Conservation (phyloP, 2,329 filamentous ascomycete genomes). For the Fusarium guadeloupense region DNA sequence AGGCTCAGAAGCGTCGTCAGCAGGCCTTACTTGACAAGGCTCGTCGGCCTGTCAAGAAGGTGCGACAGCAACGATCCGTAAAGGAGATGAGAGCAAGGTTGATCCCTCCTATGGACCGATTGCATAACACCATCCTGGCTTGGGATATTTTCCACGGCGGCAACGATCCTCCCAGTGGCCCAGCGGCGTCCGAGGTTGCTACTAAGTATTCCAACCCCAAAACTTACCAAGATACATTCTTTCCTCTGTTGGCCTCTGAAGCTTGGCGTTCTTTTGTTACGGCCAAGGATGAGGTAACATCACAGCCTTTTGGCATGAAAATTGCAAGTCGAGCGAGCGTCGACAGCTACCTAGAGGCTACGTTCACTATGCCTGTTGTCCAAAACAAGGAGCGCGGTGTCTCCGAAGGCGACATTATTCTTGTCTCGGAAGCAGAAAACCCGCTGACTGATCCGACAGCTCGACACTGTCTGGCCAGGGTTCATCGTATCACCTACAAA, state of each 20-base stretch:
- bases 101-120: slow-evolving; percentile 83
- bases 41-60: slow-evolving; percentile 83
- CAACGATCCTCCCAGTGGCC: slow-evolving; percentile 82
- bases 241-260: slow-evolving; percentile 88
- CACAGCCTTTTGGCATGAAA: slow-evolving; percentile 86
- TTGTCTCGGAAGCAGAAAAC: slow-evolving; percentile 78
- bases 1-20: slow-evolving; percentile 56
- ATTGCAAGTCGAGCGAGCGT: slow-evolving; percentile 88
- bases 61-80: slow-evolving; percentile 79
- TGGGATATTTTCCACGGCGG: slow-evolving; percentile 96
- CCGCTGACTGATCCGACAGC: slow-evolving; percentile 73
- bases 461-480: slow-evolving; percentile 85
- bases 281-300: slow-evolving; percentile 84
- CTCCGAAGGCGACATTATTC: slow-evolving; percentile 86
- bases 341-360: slow-evolving; percentile 92
- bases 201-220: slow-evolving; percentile 78
- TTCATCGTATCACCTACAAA: slow-evolving; percentile 82
- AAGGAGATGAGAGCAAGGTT: slow-evolving; percentile 96
- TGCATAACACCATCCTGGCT: slow-evolving; percentile 86
- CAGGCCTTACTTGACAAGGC: slow-evolving; percentile 63
- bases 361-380: slow-evolving; percentile 77
- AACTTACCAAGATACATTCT: slow-evolving; percentile 89
- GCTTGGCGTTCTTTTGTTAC: slow-evolving; percentile 96
- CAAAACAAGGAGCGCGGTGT: slow-evolving; percentile 78
- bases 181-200: slow-evolving; percentile 78